Evolutionary conservation across 2,329 filamentous ascomycete species (phyloP), one percentile per base, ranked within the genome.

Genomic region (Cytospora schulzeri): DNA sequence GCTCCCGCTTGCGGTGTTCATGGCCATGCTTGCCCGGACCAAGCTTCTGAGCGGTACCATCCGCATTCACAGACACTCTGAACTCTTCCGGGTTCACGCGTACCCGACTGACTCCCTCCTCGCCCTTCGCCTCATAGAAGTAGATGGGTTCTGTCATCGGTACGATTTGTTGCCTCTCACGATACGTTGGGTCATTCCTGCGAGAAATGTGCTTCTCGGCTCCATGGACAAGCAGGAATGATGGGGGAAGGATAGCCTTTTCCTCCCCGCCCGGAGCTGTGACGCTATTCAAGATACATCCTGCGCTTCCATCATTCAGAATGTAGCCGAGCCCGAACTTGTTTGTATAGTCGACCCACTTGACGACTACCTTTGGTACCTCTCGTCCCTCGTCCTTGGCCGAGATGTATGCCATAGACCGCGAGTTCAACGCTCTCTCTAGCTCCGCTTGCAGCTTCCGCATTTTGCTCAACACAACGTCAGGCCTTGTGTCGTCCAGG

Each of bases 321-420:
- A 94, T 92, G 72, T 94, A 95, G 41, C 91, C 91, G 19, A 95
- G 83, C 15, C 91, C 91, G 74, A 93, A 92, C 74, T 93, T 93
- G 76, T 93, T 92, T 65, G 91, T 92, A 75, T 95, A 95, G 74
- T 95, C 91, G 8, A 95, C 91, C 91, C 91, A 95, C 73, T 93
- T 92, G 14, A 89, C 85, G 15, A 89, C 87, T 53, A 89, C 85
- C 72, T 88, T 77, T 72, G 89, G 83, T 73, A 89, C 75, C 67
- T 87, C 72, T 73, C 83, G 78, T 62, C 82, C 75, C 67, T 81
- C 76, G 64, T 83, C 78, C 76, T 85, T 83, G 12, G 83, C 79
- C 0, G 81, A 83, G 57, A 88, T 78, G 61, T 87, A 80, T 24
- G 86, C 86, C 81, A 86, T 88, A 0, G 85, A 81, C 71, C 87